Percentiles rank a stretch among this genome's conserved stretches.
Conservation (phyloP, 2,329 filamentous ascomycete genomes). For the Scorias spongiosa region DNA sequence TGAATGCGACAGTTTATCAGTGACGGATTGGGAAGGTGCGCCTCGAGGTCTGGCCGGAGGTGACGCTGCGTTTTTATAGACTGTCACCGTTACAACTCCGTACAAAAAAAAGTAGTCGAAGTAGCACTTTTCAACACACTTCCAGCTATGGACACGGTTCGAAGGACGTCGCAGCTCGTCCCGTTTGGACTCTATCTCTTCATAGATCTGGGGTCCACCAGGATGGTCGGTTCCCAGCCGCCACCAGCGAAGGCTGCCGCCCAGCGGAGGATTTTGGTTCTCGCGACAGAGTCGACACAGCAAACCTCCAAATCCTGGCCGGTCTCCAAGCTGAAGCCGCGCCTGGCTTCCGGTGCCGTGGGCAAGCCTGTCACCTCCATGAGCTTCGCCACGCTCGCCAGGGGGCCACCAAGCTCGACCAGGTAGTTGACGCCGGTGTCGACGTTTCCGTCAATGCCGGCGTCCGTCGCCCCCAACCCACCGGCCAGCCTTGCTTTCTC, state of each 20-base stretch:
- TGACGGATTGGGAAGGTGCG: no score
- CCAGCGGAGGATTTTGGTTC: conserved; percentile 11
- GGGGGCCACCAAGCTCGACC: conserved; percentile 16
- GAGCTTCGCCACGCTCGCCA: conserved; percentile 14
- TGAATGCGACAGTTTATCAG: no score
- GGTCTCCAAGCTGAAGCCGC: conserved; percentile 13
- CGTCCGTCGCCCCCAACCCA: conserved; percentile 7
- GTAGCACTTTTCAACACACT: no score
- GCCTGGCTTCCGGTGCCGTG: conserved; percentile 13
- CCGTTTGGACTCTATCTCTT: no score
- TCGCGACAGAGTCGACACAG: conserved; percentile 13
- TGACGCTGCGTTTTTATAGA: no score
- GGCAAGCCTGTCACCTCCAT: conserved; percentile 16
- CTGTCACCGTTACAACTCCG: no score
- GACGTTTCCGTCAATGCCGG: conserved; percentile 4
- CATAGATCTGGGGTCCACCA: conserved; percentile 13
- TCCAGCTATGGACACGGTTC: no score
- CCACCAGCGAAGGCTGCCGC: conserved; percentile 5
- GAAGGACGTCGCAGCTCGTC: no score
- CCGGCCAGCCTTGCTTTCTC: conserved; percentile 12
- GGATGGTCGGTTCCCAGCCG: conserved; percentile 13
- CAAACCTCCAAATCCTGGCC: conserved; percentile 14
- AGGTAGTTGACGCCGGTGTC: conserved; percentile 11
- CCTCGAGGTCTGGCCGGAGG: no score
- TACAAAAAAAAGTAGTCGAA: no score